A percentile compares a stretch with the other conserved stretches of the same genome.
phyloP scores from a whole-genome alignment of 805 yeast genomes.

The Zygosaccharomyces lentus region DNA sequence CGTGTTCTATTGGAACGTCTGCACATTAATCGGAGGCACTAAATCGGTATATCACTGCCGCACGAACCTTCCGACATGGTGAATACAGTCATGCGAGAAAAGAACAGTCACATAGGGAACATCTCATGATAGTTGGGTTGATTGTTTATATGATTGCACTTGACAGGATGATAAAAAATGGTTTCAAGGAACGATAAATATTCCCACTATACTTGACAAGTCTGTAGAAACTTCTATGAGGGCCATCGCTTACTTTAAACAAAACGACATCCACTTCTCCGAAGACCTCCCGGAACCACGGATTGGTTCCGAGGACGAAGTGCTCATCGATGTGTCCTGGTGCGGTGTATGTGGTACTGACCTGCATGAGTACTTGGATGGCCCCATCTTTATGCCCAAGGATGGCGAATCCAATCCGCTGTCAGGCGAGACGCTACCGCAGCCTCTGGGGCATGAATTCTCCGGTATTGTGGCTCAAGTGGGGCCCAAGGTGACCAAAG shows the following conservation, averaged over 20 bases:
- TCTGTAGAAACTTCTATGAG: conserved; percentile 34
- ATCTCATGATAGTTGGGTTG: no score
- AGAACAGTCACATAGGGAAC: no score
- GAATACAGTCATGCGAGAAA: background rate
- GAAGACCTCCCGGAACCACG: conserved; percentile 35
- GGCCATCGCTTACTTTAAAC: conserved; percentile 45
- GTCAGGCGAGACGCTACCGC: conserved; percentile 40
- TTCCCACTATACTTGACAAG: no score
- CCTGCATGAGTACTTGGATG: conserved; percentile 51
- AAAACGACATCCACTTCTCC: conserved; percentile 41
- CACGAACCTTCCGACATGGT: no score
- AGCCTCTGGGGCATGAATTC: conserved; percentile 52
- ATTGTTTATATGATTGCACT: no score
- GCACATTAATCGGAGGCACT: no score
- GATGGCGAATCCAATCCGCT: conserved; percentile 36
- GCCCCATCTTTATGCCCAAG: conserved; percentile 53
- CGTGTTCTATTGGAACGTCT: no score
- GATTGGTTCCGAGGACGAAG: conserved; percentile 36
- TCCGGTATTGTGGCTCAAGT: conserved; percentile 44
- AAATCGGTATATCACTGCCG: no score
- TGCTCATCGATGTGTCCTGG: conserved; percentile 41
- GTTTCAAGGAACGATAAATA: no score
- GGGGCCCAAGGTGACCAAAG: conserved; percentile 43
- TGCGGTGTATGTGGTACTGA: conserved; percentile 65
- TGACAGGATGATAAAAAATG: no score